A percentile compares a stretch with the other conserved stretches of the same genome.
These are phyloP conservation scores for Chalaropsis thielavioides DNA, from an alignment of 2,329 filamentous ascomycete species.

Conservation along the genomic window DNA sequence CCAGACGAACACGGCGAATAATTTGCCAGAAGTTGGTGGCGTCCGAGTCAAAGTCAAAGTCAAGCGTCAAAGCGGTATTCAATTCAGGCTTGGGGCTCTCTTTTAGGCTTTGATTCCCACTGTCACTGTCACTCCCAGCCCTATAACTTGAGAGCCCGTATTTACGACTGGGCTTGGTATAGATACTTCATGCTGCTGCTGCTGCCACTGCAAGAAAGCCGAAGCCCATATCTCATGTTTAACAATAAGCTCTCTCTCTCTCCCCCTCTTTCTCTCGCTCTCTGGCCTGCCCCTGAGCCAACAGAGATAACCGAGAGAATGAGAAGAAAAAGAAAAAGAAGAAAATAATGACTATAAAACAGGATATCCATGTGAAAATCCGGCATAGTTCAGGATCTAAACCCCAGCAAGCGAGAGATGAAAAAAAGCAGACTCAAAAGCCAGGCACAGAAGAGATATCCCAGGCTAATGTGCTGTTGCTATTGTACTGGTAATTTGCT, in stretches of 20 bases:
- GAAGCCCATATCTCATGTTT: not conserved
- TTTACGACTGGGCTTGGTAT: not conserved
- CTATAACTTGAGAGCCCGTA: not conserved
- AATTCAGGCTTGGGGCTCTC: not conserved
- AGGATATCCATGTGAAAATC: slow-evolving; percentile 1
- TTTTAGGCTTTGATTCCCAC: not conserved
- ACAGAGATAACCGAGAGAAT: not conserved
- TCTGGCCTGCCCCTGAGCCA: not conserved
- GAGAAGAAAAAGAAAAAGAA: not conserved
- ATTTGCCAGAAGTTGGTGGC: not conserved
- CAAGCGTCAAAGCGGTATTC: not conserved
- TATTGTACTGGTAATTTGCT: too few species aligned
- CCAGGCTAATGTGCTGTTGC: not conserved
- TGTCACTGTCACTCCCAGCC: not conserved
- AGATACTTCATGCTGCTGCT: not conserved
- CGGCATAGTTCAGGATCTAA: slow-evolving; percentile 4
- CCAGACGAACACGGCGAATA: not conserved
- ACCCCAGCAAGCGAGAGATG: not conserved
- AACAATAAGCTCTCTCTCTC: not conserved
- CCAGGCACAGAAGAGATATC: not conserved
- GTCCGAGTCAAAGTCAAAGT: not conserved
- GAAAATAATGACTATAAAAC: not conserved
- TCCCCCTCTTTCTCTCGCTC: not conserved
- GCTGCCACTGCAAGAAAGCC: not conserved
- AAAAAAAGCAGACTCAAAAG: not conserved